phyloP scores from a whole-genome alignment of 2,329 filamentous ascomycete species.

The Dactylellina drechsleri region DNA sequence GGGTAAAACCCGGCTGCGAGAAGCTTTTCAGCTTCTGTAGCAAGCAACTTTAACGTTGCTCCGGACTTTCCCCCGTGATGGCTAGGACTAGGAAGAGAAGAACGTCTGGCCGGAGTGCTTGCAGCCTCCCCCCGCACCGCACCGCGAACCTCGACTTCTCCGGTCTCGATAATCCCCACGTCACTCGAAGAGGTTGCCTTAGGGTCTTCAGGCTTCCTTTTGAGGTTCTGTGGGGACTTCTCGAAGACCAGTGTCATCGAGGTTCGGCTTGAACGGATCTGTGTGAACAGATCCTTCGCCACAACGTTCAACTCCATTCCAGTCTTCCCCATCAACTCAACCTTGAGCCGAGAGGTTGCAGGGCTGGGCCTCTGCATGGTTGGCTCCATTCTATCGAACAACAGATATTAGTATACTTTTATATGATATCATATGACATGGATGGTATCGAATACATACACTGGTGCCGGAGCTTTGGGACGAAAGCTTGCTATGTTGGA shows the following conservation, averaged over 20 bases:
- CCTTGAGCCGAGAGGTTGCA: slow-evolving; percentile 3
- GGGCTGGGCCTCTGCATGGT: background rate
- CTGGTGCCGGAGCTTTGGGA: background rate
- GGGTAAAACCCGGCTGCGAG: background rate
- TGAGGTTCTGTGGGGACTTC: background rate
- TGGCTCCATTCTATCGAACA: background rate
- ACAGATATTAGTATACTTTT: background rate
- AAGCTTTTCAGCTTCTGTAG: background rate
- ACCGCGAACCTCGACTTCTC: background rate
- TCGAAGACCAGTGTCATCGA: background rate
- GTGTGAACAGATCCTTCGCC: background rate
- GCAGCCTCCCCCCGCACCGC: background rate
- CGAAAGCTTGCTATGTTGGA: background rate
- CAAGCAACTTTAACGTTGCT: background rate
- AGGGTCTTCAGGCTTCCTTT: background rate
- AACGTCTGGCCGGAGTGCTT: background rate
- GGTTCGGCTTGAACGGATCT: background rate
- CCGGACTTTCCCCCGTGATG: slow-evolving; percentile 1
- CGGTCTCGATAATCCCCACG: background rate
- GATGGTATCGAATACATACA: background rate
- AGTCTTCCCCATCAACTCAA: background rate
- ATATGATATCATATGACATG: background rate
- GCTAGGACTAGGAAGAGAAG: background rate
- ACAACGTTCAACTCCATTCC: background rate
- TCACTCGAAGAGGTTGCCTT: background rate